Percentiles rank a stretch among this genome's conserved stretches.
Conservation (phyloP, 1,284 basidiomycete genomes). For the Hymenochaete sp. region DNA sequence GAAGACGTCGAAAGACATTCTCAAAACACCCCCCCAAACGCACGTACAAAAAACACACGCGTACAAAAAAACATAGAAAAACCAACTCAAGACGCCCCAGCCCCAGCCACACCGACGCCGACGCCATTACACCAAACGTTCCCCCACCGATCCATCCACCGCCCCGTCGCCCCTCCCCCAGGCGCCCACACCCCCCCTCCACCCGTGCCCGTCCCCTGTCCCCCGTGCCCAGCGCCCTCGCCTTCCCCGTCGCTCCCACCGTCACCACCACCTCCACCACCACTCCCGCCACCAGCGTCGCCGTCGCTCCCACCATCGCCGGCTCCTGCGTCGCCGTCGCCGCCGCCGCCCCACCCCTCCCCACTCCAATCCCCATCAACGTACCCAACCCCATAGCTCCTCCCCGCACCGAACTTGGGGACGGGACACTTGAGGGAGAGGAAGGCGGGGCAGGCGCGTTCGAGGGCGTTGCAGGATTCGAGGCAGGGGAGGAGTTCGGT, state of each 20-base stretch:
- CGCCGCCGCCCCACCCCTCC: conserved; percentile 26
- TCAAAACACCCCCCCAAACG: no score
- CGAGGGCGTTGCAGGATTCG: conserved; percentile 64
- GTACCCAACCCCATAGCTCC: conserved; percentile 71
- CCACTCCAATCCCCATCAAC: conserved; percentile 46
- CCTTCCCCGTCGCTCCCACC: conserved; percentile 38
- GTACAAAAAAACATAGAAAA: no score
- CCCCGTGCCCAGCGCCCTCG: conserved; percentile 24
- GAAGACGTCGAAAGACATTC: no score
- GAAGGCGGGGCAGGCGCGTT: conserved; percentile 69
- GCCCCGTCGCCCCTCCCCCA: conserved; percentile 41
- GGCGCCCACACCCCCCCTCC: conserved; percentile 24
- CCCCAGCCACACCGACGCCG: no score
- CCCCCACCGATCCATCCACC: conserved; percentile 62
- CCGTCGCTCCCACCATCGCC: conserved; percentile 54
- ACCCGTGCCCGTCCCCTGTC: conserved; percentile 41
- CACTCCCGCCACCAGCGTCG: conserved; percentile 81
- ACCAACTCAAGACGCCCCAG: no score
- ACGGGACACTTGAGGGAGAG: conserved; percentile 68
- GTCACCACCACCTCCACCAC: no score
- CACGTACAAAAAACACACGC: no score
- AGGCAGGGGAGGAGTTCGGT: conserved; percentile 67
- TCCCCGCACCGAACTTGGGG: conserved; percentile 49
- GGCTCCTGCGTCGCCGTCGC: conserved; percentile 39
- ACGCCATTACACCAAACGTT: conserved; percentile 64